These are phyloP conservation scores for Myxozyma neotropica DNA, from an alignment of 805 yeast genomes.

Conservation along the genomic window DNA sequence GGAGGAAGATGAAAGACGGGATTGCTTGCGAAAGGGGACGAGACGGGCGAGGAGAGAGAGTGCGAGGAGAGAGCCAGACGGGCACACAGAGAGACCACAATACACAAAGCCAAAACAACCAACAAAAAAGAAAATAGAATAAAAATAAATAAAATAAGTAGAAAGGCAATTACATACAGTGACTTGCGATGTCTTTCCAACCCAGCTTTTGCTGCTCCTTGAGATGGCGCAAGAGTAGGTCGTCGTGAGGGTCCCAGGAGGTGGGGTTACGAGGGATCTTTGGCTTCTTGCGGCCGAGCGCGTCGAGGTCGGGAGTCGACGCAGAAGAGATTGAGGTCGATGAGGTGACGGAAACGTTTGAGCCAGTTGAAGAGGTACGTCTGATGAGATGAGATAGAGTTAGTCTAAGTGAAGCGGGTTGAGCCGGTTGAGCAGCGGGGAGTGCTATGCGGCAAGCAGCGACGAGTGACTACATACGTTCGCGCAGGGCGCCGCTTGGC, in stretches of 20 bases:
- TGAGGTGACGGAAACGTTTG: conserved; percentile 26
- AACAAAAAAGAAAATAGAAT: background rate
- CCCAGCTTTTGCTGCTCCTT: conserved; percentile 84
- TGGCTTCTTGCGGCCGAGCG: conserved; percentile 33
- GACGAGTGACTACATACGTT: conserved; percentile 23
- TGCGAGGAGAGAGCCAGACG: too few species aligned
- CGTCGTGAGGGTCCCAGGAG: conserved; percentile 82
- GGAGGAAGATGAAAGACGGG: background rate
- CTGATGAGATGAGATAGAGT: conserved; percentile 1
- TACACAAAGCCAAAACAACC: background rate
- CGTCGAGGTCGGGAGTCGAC: conserved; percentile 26
- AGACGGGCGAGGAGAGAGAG: background rate
- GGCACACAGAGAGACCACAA: background rate
- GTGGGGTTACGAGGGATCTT: conserved; percentile 47
- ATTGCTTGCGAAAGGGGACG: background rate
- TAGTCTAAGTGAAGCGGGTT: background rate
- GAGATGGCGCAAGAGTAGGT: conserved; percentile 66
- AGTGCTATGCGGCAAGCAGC: background rate
- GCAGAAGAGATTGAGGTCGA: conserved; percentile 21
- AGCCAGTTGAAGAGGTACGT: conserved; percentile 32
- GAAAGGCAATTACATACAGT: conserved; percentile 47
- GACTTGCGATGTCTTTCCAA: conserved; percentile 84
- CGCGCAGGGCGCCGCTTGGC: conserved; percentile 23
- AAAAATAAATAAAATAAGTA: background rate
- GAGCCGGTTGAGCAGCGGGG: background rate